Conservation (phyloP, 164 flowering plant species). For the Liriodendron chinense region DNA sequence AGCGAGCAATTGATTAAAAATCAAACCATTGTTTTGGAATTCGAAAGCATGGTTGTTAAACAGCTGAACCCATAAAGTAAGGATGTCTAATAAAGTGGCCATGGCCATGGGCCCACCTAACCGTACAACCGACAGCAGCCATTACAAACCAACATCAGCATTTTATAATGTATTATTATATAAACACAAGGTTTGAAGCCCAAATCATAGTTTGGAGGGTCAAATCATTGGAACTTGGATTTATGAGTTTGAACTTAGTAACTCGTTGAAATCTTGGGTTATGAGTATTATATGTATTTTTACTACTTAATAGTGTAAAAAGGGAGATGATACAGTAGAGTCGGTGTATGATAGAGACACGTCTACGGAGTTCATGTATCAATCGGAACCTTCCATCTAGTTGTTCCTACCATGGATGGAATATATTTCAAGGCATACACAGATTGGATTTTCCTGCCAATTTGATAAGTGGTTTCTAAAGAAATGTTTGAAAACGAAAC, state of each 20-base stretch:
- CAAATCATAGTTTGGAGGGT: not conserved
- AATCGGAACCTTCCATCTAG: too few species aligned
- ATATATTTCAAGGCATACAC: too few species aligned
- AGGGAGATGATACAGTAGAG: not conserved
- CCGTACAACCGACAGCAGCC: conserved; percentile 1
- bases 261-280: not conserved
- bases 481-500: not conserved
- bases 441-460: too few species aligned
- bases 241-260: not conserved
- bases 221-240: not conserved
- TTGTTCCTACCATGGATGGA: too few species aligned
- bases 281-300: not conserved
- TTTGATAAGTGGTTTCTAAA: too few species aligned
- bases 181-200: not conserved
- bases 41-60: too few species aligned
- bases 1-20: too few species aligned
- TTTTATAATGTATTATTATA: not conserved
- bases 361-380: too few species aligned
- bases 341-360: too few species aligned
- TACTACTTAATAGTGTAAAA: not conserved
- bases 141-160: not conserved
- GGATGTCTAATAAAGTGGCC: not conserved
- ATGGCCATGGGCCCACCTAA: not conserved
- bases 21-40: too few species aligned
- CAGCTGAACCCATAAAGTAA: too few species aligned